These are phyloP conservation scores for Tuber magnatum DNA, from an alignment of 495 filamentous ascomycete genomes.

Conservation along the genomic window DNA sequence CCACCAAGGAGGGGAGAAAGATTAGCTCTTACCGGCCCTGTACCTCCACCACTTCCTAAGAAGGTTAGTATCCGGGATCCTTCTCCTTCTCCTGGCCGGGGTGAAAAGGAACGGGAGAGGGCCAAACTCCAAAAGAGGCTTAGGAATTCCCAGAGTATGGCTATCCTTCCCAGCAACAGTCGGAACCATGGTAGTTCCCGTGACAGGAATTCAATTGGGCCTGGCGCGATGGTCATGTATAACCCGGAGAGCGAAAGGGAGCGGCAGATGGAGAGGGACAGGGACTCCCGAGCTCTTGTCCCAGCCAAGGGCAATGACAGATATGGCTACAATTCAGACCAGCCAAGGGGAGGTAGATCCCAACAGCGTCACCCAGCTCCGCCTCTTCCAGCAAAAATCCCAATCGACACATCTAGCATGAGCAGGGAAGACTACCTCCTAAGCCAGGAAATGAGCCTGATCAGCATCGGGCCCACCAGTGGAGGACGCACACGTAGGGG, in stretches of 20 bases:
- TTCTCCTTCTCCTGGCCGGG: conserved; percentile 10
- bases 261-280: conserved; percentile 26
- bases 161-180: conserved; percentile 25
- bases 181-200: conserved; percentile 17
- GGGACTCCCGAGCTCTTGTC: conserved; percentile 38
- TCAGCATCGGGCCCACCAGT: conserved; percentile 34
- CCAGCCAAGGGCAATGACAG: conserved; percentile 26
- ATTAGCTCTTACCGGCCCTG: conserved; percentile 23
- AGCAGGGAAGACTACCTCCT: conserved; percentile 36
- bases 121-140: conserved; percentile 23
- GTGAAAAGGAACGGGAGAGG: conserved; percentile 17
- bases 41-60: conserved; percentile 27
- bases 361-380: conserved; percentile 5
- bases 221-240: conserved; percentile 39
- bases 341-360: conserved; percentile 21
- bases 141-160: conserved; percentile 36
- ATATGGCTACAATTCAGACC: conserved; percentile 28
- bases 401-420: conserved; percentile 23
- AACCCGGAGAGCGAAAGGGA: conserved; percentile 37
- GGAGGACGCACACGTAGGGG: conserved; percentile 28
- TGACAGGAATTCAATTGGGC: conserved; percentile 33
- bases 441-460: conserved; percentile 41
- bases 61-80: conserved; percentile 6
- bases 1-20: conserved; percentile 37
- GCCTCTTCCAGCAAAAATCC: conserved; percentile 36